These are phyloP conservation scores for Beauveria sp. DNA, from an alignment of 2,329 filamentous ascomycete genomes.

Conservation along the genomic window DNA sequence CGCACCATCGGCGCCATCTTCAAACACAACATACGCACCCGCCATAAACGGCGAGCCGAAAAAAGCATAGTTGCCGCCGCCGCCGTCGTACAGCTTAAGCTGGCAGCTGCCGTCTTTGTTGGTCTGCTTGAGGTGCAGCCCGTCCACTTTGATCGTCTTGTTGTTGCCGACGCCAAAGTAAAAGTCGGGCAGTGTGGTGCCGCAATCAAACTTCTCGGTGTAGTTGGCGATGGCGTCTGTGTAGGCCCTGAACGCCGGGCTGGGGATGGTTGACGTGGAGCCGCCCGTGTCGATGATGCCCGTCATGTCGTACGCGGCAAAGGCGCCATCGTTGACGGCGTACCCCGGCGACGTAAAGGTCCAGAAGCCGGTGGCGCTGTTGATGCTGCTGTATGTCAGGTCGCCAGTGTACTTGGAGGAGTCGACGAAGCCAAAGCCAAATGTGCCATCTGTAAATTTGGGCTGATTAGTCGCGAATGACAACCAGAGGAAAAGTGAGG, in stretches of 20 bases:
- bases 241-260: slow-evolving; percentile 17
- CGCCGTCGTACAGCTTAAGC: neutral
- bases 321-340: slow-evolving; percentile 13
- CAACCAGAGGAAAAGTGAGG: neutral
- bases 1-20: neutral
- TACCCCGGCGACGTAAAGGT: slow-evolving; percentile 18
- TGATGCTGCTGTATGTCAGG: slow-evolving; percentile 54
- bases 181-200: slow-evolving; percentile 37
- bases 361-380: slow-evolving; percentile 61
- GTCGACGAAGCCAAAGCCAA: slow-evolving; percentile 70
- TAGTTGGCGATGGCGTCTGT: slow-evolving; percentile 42
- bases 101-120: neutral
- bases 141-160: slow-evolving; percentile 50
- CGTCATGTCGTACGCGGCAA: slow-evolving; percentile 32
- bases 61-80: neutral
- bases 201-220: slow-evolving; percentile 36
- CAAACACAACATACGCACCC: neutral
- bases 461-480: neutral
- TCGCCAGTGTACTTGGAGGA: slow-evolving; percentile 51
- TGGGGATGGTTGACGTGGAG: slow-evolving; percentile 52
- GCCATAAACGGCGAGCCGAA: slow-evolving; percentile 1
- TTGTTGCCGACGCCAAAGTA: slow-evolving; percentile 48
- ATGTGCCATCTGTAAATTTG: slow-evolving; percentile 43
- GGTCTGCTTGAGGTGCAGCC: slow-evolving; percentile 18
- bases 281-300: slow-evolving; percentile 53